Evolutionary conservation across 805 yeast genomes (phyloP), one percentile per base, ranked within the genome.

Genomic region (Candida krabiensis): DNA sequence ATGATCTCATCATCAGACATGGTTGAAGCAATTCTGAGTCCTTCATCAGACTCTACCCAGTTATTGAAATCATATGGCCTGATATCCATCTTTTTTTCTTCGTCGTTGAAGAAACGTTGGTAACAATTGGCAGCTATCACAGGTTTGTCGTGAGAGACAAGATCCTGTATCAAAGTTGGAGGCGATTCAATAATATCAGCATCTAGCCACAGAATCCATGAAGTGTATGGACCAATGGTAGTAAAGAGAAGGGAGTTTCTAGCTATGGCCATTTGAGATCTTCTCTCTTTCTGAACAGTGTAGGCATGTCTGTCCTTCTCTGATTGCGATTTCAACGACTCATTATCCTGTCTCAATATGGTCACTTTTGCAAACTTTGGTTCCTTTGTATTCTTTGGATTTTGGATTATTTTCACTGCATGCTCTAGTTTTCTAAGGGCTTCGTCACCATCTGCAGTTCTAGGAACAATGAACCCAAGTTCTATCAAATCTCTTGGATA

Each of bases 141-240:
- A 3, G 96, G 88, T 61, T 84, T 87, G 61, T 91, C 79, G 63
- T 89, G 96, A 9, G 72, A 56, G 13, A 91, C 80, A 74, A 93
- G 66, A 58, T 91, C 98, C 67, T 93, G 95, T 46, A 93, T 77
- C 53, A 93, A 66, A 13, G 85, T 78, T 11, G 75, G 64, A 13
- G 96, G 96, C 4, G 96, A 78, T 64, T 93, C 99, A 23, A 90
- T 75, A 30, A 93, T 83, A 64, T 93, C 99, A 2, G 96, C 83
- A 63, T 93, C 99, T 50, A 93, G 69, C 99, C 99, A 93, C 35
- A 93, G 68, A 14, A 91, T 85, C 99, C 99, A 93, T 16, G 95
- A 79, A 2, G 95, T 89, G 50, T 84, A 77, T 15, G 97, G 95
- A 3, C 89, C 85, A 32, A 93, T 68, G 1, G 97, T 80, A 8